Evolutionary conservation across 2,329 filamentous ascomycete species (phyloP).

Genomic region (Sporothrix variecibatus): DNA sequence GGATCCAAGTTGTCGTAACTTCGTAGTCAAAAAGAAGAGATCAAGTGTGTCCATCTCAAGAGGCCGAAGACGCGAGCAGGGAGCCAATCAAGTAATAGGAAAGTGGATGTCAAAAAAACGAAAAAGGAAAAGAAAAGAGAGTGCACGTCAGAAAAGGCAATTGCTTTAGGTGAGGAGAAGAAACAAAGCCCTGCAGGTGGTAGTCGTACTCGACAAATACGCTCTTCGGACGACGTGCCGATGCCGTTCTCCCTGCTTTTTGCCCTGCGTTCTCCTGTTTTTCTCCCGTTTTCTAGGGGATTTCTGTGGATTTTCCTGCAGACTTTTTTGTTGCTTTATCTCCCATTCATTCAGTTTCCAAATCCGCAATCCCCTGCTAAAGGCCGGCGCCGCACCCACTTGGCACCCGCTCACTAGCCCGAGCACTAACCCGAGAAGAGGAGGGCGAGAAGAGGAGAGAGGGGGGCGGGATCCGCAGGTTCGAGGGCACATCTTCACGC

Average conservation of each 20-base stretch:
- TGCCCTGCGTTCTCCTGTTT: neutral
- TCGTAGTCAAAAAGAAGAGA: neutral
- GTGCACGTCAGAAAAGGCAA: neutral
- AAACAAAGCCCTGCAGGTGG: neutral
- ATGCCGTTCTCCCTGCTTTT: neutral
- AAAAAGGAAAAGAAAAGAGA: neutral
- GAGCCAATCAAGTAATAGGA: neutral
- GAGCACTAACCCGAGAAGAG: neutral
- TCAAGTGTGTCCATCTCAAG: neutral
- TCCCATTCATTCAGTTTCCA: neutral
- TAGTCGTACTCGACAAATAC: neutral
- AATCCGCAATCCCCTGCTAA: conserved; percentile 18
- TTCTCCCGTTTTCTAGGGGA: neutral
- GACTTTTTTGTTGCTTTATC: neutral
- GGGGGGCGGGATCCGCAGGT: neutral
- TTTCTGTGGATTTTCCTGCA: neutral
- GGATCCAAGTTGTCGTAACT: neutral
- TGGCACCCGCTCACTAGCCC: conserved; percentile 8
- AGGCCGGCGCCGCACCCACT: conserved; percentile 16
- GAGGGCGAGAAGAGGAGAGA: neutral
- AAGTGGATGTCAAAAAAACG: neutral
- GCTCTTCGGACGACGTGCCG: conserved; percentile 3
- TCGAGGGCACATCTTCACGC: neutral
- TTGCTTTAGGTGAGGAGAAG: neutral
- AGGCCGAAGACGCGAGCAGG: conserved; percentile 11